Base-by-base conservation (phyloP, 495 filamentous ascomycete species). In the Trichoderma virens region DNA sequence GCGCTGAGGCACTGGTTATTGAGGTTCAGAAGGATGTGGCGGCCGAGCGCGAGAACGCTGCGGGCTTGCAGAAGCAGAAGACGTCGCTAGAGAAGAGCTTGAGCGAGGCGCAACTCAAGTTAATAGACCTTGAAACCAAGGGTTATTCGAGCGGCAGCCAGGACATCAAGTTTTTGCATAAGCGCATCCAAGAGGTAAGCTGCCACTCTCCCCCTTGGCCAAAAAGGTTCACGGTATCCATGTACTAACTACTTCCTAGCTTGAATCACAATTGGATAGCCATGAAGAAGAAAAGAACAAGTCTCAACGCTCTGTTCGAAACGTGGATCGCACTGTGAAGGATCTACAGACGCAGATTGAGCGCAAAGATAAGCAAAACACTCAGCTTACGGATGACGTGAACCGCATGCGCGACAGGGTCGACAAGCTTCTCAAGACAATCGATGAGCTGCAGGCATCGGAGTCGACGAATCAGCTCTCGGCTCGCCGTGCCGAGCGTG, bases 11-110 rank as follows among this genome's bases (percentile, higher is more conserved):
- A 41, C 78, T 98, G 18, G 86, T 86, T 1, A 85, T 85, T 20
- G 95, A 98, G 76, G 88, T 94, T 65, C 93, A 98, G 72, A 96
- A 95, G 75, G 94, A 98, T 70, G 90, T 98, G 54, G 88, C 87
- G n/a, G 86, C 85, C 16, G 94, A 97, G 72, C 85, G 94, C 20
- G 95, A 98, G 68, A 81, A 82, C 47, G 93, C 88, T 68, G 87
- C 87, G 16, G 86, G 88, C 65, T 82, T 98, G 56, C 89, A 94
- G 78, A 96, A 93, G 75, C 91, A 98, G 64, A 98, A 97, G 75
- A 90, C 91, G 1, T 83, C 83, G 0, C 76, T 98, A 47, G 95
- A 98, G 77, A 98, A 97, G 78, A 81, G 84, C 30, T 81, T 94
- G 64, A 98, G 92, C 78, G 94, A 98, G 74, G 78, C 93, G 51